A percentile compares a stretch with the other conserved stretches of the same genome.
Conservation (phyloP, 2,329 filamentous ascomycete species). For the Remersonia thermophila region DNA sequence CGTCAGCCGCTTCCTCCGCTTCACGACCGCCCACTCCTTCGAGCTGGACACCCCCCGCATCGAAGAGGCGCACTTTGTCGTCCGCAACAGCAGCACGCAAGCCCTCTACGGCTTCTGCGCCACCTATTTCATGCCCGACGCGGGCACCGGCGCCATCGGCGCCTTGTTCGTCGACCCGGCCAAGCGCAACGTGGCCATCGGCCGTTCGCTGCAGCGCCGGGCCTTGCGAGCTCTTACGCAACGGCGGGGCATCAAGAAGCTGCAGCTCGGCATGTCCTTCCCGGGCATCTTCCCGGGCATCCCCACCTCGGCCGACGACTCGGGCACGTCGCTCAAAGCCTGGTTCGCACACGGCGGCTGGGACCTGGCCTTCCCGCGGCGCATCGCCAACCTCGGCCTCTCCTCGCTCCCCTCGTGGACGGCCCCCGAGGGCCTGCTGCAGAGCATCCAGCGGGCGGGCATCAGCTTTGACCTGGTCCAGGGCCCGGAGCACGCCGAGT, state of each 20-base stretch:
- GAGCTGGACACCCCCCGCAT: conserved; percentile 58
- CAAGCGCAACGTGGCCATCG: conserved; percentile 80
- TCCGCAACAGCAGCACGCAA: conserved; percentile 84
- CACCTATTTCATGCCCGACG: conserved; percentile 58
- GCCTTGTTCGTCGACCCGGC: conserved; percentile 81
- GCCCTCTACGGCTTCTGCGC: conserved; percentile 86
- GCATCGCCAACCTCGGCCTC: conserved; percentile 57
- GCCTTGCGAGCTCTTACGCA: conserved; percentile 64
- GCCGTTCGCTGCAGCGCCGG: conserved; percentile 75
- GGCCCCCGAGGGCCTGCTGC: conserved; percentile 63
- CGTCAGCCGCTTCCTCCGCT: conserved; percentile 55
- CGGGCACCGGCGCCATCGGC: conserved; percentile 61
- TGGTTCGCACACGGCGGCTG: conserved; percentile 91
- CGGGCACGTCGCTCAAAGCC: conserved; percentile 33
- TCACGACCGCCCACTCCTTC: conserved; percentile 63
- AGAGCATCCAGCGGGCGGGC: conserved; percentile 58
- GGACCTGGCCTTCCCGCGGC: conserved; percentile 54
- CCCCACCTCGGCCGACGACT: conserved; percentile 43
- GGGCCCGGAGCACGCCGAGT: conserved; percentile 62
- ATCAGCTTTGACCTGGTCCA: conserved; percentile 76
- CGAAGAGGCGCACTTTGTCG: conserved; percentile 78
- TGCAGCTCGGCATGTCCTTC: conserved; percentile 70
- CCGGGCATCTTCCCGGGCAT: conserved; percentile 82
- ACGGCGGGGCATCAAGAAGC: conserved; percentile 58
- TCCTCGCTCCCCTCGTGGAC: conserved; percentile 60